Base-by-base conservation (phyloP, 257 asterid genomes). In the Solanum pinnatisectum region DNA sequence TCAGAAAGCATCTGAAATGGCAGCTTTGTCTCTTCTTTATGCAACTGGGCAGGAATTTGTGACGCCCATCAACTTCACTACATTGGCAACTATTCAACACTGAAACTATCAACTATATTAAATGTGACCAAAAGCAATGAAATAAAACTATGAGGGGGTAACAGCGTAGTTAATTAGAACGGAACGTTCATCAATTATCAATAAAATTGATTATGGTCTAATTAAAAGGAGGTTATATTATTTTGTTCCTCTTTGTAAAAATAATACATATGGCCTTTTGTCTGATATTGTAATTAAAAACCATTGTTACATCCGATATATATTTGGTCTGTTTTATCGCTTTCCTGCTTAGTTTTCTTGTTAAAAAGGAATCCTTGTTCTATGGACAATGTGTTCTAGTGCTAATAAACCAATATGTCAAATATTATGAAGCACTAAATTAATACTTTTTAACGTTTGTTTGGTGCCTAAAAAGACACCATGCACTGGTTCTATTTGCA, bases 1-100 rank as follows among this genome's bases (percentile, higher is more conserved):
- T 7, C 91, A 90, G 84, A 22, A 36, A 84, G 95, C 95, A 27
- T 77, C 95, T 1, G 1, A 12, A n/a, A 70, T 90, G 72, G 94
- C 94, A 3, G 97, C 96, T 11, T 35, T 73, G 20, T 25, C 84
- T 35, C 86, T 90, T 13, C 88, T 88, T 40, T 72, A n/a, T 8
- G 88, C 85, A 16, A 59, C 56, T 49, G 87, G 85, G 27, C 44
- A 52, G 49, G 87, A 88, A 44, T 87, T 83, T 42, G 91, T 87
- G n/a, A 84, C 86, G 36, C 92, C 92, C 32, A 56, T 87, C 49
- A 90, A 90, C 77, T 90, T 90, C 71, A 84, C 71, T 70, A 78
- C 60, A 60, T 87, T 90, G 68, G 89, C 91, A 36, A 25, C 6
- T 56, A 76, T 84, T 74, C 65, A 79, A 27, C 65, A 88, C 67